phyloP scores from a whole-genome alignment of 306 rosid species.

The Nissolia schottii region DNA sequence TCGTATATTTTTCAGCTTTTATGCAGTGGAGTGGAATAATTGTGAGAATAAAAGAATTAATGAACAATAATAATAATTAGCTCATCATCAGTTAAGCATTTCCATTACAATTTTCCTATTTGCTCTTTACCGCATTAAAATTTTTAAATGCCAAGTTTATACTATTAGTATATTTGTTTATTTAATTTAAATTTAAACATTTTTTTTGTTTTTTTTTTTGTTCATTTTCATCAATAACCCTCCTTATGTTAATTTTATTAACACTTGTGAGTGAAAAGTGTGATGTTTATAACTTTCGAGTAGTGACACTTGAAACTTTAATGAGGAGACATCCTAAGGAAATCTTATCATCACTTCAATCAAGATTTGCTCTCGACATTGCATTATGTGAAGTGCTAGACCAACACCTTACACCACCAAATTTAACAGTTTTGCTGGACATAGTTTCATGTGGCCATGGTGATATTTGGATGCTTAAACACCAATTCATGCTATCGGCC shows the following conservation, averaged over 20 bases:
- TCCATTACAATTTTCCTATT: too few relatives aligned
- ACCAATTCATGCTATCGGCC: not conserved
- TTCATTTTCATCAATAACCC: not conserved
- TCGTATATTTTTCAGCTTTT: too few relatives aligned
- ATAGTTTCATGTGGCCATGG: not conserved
- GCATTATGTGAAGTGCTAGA: not conserved
- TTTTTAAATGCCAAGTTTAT: not conserved
- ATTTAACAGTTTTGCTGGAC: not conserved
- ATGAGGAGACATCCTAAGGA: not conserved
- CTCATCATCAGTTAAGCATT: too few relatives aligned
- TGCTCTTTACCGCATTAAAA: not conserved
- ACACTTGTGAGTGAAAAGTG: too few relatives aligned
- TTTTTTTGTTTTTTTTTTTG: too few relatives aligned
- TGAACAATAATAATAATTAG: too few relatives aligned
- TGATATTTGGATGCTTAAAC: not conserved
- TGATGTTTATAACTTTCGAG: too few relatives aligned
- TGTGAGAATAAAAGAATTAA: too few relatives aligned
- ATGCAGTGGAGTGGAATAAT: too few relatives aligned
- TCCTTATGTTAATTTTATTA: not conserved
- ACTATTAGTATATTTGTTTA: not conserved
- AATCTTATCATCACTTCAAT: not conserved
- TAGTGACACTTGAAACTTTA: not conserved
- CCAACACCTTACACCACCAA: not conserved
- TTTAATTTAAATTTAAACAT: not conserved
- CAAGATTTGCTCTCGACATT: not conserved